Evolutionary conservation across 805 yeast species (phyloP).

Genomic region (Barnettozyma pratensis): DNA sequence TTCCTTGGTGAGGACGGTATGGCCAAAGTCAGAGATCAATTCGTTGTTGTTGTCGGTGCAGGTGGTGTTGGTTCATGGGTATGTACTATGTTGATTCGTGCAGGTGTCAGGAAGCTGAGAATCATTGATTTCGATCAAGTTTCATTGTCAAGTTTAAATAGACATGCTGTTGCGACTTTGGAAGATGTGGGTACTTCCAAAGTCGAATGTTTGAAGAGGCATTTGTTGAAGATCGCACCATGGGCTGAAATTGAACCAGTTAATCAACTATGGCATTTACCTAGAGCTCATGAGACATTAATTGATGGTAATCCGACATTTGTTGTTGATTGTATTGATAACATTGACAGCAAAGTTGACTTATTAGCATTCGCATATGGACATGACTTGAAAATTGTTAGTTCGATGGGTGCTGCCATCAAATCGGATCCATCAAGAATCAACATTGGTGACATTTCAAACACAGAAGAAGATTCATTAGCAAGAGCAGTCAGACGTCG

Average conservation of each 20-base stretch:
- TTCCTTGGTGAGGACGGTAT: constrained; percentile 86
- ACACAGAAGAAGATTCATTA: constrained; percentile 90
- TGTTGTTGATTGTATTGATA: constrained; percentile 93
- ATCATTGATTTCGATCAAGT: constrained; percentile 96
- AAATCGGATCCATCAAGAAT: constrained; percentile 93
- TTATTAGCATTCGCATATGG: constrained; percentile 67
- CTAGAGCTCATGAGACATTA: constrained; percentile 57
- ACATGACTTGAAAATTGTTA: constrained; percentile 59
- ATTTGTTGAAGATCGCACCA: constrained; percentile 76
- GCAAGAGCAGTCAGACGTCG: constrained; percentile 84
- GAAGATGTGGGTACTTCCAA: constrained; percentile 90
- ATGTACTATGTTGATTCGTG: constrained; percentile 82
- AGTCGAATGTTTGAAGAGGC: constrained; percentile 72
- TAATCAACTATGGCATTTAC: constrained; percentile 71
- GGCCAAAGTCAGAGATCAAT: constrained; percentile 60
- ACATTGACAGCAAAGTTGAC: constrained; percentile 95
- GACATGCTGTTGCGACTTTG: constrained; percentile 93
- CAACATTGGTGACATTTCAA: constrained; percentile 81
- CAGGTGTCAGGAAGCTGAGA: constrained; percentile 77
- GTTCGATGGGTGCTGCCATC: constrained; percentile 97
- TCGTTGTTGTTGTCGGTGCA: constrained; percentile 81
- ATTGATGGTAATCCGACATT: constrained; percentile 59
- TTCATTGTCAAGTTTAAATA: constrained; percentile 80
- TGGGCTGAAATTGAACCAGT: constrained; percentile 81
- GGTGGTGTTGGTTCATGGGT: constrained; percentile 99